Evolutionary conservation across 2,329 filamentous ascomycete genomes (phyloP), one percentile per base, ranked within the genome.

Genomic region (Pseudogymnoascus sp.): DNA sequence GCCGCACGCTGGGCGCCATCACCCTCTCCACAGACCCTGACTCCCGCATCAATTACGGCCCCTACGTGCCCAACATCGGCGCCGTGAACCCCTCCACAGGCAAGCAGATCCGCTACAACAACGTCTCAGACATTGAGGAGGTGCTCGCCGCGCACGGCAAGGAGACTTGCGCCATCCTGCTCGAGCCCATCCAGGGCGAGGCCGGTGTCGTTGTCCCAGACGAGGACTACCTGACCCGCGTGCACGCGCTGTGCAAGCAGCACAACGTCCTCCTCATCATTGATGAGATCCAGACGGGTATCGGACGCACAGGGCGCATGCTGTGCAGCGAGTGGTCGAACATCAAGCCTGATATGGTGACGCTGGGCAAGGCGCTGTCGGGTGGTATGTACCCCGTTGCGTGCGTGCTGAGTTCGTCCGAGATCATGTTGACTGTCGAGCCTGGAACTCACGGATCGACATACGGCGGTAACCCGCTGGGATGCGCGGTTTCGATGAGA

Each of bases 311-410:
- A 15, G 94, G 94, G 60, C 90, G 89, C 71, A 89, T 99, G 79
- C 85, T 99, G 61, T 96, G 92, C 81, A 88, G 90, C 71, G 86
- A 99, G 77, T 97, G 94, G 92, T 87, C 90, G 62, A 89, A 87
- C 68, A 92, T 99, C 80, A 95, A 93, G 80, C 94, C 93, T 39
- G 94, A 99, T 73, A 83, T 99, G 71, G 88, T 99, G 24, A 87
- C 96, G 57, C 85, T 99, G 35, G 94, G 94, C 72, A 99, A 99
- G 80, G 94, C 94, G 68, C 96, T 99, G 73, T 96, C 92, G 35
- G 94, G 94, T 66, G 94, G 94, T 75, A 94, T 97, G 88, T 99
- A 99, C 77, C 94, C 94, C n/a, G 94, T 99, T 62, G 96, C 92
- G 64, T 92, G 88, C 70, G 92, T 99, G 58, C 81, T 99, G 60